Evolutionary conservation across 2,329 filamentous ascomycete genomes (phyloP), one percentile per base, ranked within the genome.

Genomic region (Phialophora expanda): DNA sequence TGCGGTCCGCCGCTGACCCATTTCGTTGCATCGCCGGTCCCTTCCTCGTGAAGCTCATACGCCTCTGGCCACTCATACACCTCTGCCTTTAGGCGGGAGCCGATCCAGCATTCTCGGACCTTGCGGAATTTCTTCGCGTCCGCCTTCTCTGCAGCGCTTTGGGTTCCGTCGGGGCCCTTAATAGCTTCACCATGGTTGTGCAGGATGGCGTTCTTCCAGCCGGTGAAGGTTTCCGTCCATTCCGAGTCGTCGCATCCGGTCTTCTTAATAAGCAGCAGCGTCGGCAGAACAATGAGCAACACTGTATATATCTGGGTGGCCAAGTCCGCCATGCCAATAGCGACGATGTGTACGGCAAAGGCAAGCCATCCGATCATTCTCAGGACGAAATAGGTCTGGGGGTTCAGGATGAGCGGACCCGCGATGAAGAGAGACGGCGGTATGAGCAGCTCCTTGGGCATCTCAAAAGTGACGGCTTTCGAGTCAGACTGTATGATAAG

Each of bases 321-420:
- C 54, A 71, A 51, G 38, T 48, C 54, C 7, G 69, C 62, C 62
- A 66, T 66, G 17, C 69, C 69, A 22, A 71, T 69, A 14, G 67
- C 50, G 14, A 71, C 58, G 34, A 70, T 64, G 48, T 71, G 69
- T 12, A 70, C 61, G 1, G 62, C 67, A 57, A 71, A 71, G 20
- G 54, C 67, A 11, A 68, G 32, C 69, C 69, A 71, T 14, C 67
- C 69, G 12, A 69, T 46, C 6, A 50, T 62, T 26, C 69, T 41
- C n/a, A 64, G 46, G 6, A 63, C 20, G 26, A 56, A 44, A 50
- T 70, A 70, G 53, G 24, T 62, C n/a, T 34, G 58, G 4, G 58
- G 65, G 26, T 69, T 65, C 24, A 58, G 28, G 12, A 66, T 56
- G 9, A 24, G 44, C 41, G 61, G 65, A 30, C 61, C 56, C 24